phyloP scores from a whole-genome alignment of 1,139 yeast species.

The Pichiaceae sp. region DNA sequence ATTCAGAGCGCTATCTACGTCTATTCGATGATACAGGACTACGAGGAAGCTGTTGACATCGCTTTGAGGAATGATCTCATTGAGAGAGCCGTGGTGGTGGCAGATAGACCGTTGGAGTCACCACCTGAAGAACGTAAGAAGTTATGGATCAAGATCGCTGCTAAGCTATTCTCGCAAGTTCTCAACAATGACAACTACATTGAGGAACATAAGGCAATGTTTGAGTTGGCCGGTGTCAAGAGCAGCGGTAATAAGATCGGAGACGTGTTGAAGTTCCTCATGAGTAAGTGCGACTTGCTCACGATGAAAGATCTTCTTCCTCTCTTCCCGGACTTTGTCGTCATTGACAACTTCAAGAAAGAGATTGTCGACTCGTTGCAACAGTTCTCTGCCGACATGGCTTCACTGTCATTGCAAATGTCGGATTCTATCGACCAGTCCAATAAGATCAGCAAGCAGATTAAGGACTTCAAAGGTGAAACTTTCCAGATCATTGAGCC shows the following conservation, averaged over 20 bases:
- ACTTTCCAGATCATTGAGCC: slow-evolving; percentile 63
- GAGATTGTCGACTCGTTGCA: slow-evolving; percentile 77
- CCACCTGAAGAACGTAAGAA: slow-evolving; percentile 44
- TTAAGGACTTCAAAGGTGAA: slow-evolving; percentile 37
- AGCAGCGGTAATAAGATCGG: slow-evolving; percentile 19
- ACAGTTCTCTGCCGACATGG: slow-evolving; percentile 57
- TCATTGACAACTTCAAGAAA: slow-evolving; percentile 75
- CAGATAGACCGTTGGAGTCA: slow-evolving; percentile 36
- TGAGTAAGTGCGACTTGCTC: slow-evolving; percentile 47
- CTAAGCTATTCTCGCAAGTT: slow-evolving; percentile 40
- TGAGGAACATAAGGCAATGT: slow-evolving; percentile 13
- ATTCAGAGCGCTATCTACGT: slow-evolving; percentile 63
- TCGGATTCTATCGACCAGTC: slow-evolving; percentile 62
- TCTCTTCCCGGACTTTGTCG: slow-evolving; percentile 72
- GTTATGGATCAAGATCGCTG: slow-evolving; percentile 67
- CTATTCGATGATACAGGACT: slow-evolving; percentile 57
- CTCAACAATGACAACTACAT: slow-evolving; percentile 19
- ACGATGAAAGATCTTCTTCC: slow-evolving; percentile 79
- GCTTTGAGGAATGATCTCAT: slow-evolving; percentile 59
- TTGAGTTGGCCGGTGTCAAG: slow-evolving; percentile 9
- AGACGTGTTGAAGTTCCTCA: slow-evolving; percentile 30
- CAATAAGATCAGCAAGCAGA: slow-evolving; percentile 50
- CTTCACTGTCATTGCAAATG: slow-evolving; percentile 65
- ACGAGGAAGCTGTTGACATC: slow-evolving; percentile 72
- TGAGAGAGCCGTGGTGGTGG: slow-evolving; percentile 51